Evolutionary conservation across 345 rosid species (phyloP), one percentile per base, ranked within the genome.

Genomic region (Fremontodendron californicum): DNA sequence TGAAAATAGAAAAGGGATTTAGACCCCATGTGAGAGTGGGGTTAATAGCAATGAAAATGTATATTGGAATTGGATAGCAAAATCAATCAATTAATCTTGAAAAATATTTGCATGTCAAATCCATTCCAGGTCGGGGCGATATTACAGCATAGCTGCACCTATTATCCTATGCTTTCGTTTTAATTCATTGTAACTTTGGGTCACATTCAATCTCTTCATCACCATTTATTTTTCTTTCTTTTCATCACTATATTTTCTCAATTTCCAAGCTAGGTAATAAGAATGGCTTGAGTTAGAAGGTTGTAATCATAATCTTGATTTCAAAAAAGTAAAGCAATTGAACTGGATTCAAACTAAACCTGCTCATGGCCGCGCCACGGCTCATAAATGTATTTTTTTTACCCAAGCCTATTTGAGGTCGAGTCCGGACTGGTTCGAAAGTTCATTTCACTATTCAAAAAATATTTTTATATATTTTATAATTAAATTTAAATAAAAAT

Each of bases 21-120:
- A 42, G 74, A 74, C 43, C 79, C 81, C 35, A 84, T 84, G 81
- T 77, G 81, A 54, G 1, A 48, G 81, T 70, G 79, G 79, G 83
- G 83, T 71, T 79, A 13, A 37, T 31, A 9, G 18, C 16, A n/a
- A 39, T 48, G 21, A 29, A 42, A 16, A 23, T 16, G 16, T 42
- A 45, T 12, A 33, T 43, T 42, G 51, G 15, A n/a, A n/a, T 33
- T 60, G 64, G 67, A 46, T 23, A 58, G 69, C 63, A 75, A 71
- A 69, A 21, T 66, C 55, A 49, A 49, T n/a, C 11, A 54, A 54
- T 45, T 11, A 43, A 43, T 52, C 23, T 19, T 18, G 23, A 52
- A 52, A 33, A 33, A 33, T 3, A 33, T 33, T 15, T 49, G 55
- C 21, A 49, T 18, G 55, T 49, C 21, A 5, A 49, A 49, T 49